phyloP scores from a whole-genome alignment of 2,329 filamentous ascomycete genomes.

The Incumbomyces delicatus region DNA sequence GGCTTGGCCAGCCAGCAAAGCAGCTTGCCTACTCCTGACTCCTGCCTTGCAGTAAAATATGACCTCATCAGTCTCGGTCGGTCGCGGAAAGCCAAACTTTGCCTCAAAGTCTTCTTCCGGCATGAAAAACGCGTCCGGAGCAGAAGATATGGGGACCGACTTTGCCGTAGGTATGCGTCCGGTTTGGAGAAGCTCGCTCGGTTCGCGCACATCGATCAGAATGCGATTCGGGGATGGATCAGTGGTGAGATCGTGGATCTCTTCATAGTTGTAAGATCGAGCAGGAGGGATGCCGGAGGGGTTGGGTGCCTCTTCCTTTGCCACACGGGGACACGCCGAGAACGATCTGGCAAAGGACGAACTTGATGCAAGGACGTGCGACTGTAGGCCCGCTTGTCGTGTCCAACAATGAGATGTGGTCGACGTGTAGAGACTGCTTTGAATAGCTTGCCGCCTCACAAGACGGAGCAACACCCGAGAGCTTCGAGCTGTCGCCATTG shows the following conservation, averaged over 20 bases:
- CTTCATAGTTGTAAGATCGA: conserved; percentile 16
- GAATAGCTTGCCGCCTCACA: not conserved
- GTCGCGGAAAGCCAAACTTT: conserved; percentile 67
- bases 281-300: conserved; percentile 9
- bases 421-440: not conserved
- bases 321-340: not conserved
- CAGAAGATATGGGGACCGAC: conserved; percentile 69
- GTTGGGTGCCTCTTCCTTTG: not conserved
- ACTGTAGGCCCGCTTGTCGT: too few relatives aligned
- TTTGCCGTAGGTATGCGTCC: conserved; percentile 65
- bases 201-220: conserved; percentile 39
- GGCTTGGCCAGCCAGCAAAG: conserved; percentile 62
- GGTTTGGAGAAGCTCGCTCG: conserved; percentile 33
- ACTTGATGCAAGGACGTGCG: too few relatives aligned
- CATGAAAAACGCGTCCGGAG: conserved; percentile 72
- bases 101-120: conserved; percentile 70
- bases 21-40: conserved; percentile 69
- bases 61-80: conserved; percentile 45
- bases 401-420: not conserved
- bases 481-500: not conserved
- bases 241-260: conserved; percentile 14
- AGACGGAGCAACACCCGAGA: not conserved
- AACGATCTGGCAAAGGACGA: not conserved
- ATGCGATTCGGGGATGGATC: conserved; percentile 15
- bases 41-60: conserved; percentile 93